phyloP scores from a whole-genome alignment of 1,284 basidiomycete species.

The Leccinum subrobustum region DNA sequence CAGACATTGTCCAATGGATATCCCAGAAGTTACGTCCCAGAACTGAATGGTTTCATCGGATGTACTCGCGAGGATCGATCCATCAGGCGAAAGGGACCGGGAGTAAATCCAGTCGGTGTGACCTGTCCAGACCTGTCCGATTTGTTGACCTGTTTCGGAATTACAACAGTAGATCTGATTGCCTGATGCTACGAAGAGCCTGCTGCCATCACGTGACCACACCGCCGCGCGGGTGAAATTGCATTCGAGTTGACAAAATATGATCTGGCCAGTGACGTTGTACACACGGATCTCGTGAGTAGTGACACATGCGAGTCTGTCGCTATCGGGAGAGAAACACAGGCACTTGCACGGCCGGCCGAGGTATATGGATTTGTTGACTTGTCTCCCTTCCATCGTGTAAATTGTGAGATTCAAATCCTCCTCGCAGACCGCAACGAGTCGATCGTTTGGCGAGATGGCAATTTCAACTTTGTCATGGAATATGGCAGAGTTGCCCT shows the following conservation, averaged over 20 bases:
- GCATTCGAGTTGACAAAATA: background rate
- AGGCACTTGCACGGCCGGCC: background rate
- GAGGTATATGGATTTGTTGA: background rate
- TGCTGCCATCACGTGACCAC: background rate
- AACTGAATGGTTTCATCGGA: slow-evolving; percentile 13
- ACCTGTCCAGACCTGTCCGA: background rate
- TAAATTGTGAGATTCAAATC: background rate
- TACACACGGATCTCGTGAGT: background rate
- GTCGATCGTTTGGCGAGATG: background rate
- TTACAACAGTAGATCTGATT: background rate
- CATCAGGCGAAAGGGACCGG: background rate
- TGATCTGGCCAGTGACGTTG: background rate
- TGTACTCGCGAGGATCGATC: slow-evolving; percentile 7
- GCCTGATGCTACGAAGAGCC: background rate
- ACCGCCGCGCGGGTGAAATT: background rate
- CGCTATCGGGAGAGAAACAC: background rate
- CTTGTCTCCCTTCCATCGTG: background rate
- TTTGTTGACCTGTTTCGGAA: background rate
- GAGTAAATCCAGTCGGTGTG: background rate
- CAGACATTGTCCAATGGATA: background rate
- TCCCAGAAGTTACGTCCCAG: slow-evolving; percentile 10
- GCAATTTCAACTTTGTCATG: no score
- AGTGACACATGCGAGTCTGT: background rate
- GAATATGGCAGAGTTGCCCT: no score
- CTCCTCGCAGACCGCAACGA: background rate